Percentiles rank a stretch among this genome's conserved stretches.
Conservation (phyloP, 2,329 filamentous ascomycete species). For the Zymoseptoria crescenta region DNA sequence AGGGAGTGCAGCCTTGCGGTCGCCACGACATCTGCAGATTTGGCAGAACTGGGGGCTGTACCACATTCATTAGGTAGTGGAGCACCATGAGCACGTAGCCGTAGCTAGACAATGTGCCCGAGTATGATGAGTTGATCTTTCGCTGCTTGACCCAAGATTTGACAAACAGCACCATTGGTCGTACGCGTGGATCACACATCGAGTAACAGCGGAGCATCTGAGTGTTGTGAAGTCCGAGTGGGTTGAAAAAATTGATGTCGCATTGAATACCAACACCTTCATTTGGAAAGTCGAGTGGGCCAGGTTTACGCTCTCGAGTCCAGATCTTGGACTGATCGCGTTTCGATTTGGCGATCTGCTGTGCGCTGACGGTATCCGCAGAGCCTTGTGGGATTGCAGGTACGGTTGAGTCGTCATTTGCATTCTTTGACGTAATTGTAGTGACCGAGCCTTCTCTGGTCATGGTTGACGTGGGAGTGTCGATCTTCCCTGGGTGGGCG, state of each 20-base stretch:
- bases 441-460: neutral
- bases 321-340: constrained; percentile 26
- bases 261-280: constrained; percentile 73
- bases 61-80: constrained; percentile 81
- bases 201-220: constrained; percentile 76
- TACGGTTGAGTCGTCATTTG: constrained; percentile 6
- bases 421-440: neutral
- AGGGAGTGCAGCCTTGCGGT: constrained; percentile 30
- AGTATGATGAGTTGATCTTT: constrained; percentile 79
- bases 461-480: neutral
- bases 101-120: constrained; percentile 79
- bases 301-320: constrained; percentile 40
- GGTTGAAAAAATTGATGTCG: constrained; percentile 86
- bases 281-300: constrained; percentile 68
- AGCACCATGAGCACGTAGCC: constrained; percentile 89
- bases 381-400: neutral
- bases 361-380: neutral
- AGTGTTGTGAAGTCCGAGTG: constrained; percentile 77
- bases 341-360: constrained; percentile 2
- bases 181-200: constrained; percentile 67
- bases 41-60: constrained; percentile 69
- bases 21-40: constrained; percentile 62
- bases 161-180: constrained; percentile 72
- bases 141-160: constrained; percentile 85
- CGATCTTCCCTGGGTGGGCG: neutral